Evolutionary conservation across 495 filamentous ascomycete genomes (phyloP), one percentile per base, ranked within the genome.

Genomic region (Cudoniella acicularis): DNA sequence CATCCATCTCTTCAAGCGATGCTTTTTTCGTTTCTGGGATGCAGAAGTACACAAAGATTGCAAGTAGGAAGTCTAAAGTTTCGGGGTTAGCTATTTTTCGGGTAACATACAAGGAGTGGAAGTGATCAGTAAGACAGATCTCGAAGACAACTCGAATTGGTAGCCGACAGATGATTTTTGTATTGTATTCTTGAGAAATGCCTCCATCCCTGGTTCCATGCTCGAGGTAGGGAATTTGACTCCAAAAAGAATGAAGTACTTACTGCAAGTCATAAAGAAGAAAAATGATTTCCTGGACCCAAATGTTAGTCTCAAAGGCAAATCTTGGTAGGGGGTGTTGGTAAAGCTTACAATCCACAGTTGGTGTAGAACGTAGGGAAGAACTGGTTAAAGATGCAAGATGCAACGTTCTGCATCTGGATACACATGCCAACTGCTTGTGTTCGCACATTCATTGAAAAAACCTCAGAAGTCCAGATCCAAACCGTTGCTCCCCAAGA

Each of bases 41-140:
- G 55, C 84, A 83, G 73, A 87, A 87, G 72, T 72, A 89, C 22
- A 89, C 82, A 56, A 90, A 91, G 20, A 76, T 70, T 1, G 83
- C 83, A 18, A 85, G 87, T 10, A 86, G 58, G 52, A 83, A 81
- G 58, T 83, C 88, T 54, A 91, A 91, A 91, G 63, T 91, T 80
- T n/a, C 16, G 24, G 26, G 17, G 24, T 24, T 48, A 48, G 9
- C 6, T 13, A 10, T 24, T 8, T 24, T 52, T n/a, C n/a, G n/a
- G n/a, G n/a, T n/a, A 26, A 22, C 17, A 48, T 8, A 48, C 8
- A 48, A 48, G 20, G 8, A 77, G 67, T 84, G 76, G 56, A 85
- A 83, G 49, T 76, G 73, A 69, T 85, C 84, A 67, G 82, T 83
- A n/a, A n/a, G n/a, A n/a, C n/a, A n/a, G n/a, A n/a, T n/a, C n/a